Conservation (phyloP, 768 basidiomycete species). For the Phylloporus scabripes region DNA sequence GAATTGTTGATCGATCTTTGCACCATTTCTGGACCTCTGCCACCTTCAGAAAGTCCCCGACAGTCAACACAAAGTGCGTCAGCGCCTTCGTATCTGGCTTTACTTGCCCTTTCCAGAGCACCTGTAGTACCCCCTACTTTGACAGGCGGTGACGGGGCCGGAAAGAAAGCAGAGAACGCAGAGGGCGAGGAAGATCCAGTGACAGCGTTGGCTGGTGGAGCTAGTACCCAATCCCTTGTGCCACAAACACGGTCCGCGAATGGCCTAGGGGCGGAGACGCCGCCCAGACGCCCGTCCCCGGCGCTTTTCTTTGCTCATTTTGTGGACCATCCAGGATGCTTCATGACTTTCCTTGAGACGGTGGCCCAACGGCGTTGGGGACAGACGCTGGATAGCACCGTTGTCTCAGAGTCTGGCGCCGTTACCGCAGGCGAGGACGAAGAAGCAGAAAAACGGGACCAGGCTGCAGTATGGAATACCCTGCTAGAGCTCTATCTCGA, state of each 20-base stretch:
- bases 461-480: constrained; percentile 91
- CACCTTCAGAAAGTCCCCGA: constrained; percentile 26
- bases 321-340: constrained; percentile 79
- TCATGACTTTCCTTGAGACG: constrained; percentile 83
- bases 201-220: constrained; percentile 23
- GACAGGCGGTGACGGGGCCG: constrained; percentile 26
- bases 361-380: constrained; percentile 78
- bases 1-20: constrained; percentile 89
- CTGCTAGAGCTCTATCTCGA: constrained; percentile 89
- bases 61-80: constrained; percentile 20
- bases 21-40: constrained; percentile 53
- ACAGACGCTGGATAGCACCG: constrained; percentile 50
- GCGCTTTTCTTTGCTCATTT: constrained; percentile 91
- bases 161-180: constrained; percentile 16
- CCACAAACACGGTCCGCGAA: constrained; percentile 6
- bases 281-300: constrained; percentile 65
- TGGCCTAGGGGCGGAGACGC: constrained; percentile 22
- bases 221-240: constrained; percentile 13
- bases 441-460: constrained; percentile 56
- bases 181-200: constrained; percentile 17
- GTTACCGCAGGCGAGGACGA: constrained; percentile 35
- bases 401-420: constrained; percentile 5
- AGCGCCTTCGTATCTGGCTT: constrained; percentile 68
- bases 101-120: constrained; percentile 67
- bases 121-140: constrained; percentile 39